Evolutionary conservation across 305 asterid species (phyloP).

Genomic region (Fraxinus albicans): DNA sequence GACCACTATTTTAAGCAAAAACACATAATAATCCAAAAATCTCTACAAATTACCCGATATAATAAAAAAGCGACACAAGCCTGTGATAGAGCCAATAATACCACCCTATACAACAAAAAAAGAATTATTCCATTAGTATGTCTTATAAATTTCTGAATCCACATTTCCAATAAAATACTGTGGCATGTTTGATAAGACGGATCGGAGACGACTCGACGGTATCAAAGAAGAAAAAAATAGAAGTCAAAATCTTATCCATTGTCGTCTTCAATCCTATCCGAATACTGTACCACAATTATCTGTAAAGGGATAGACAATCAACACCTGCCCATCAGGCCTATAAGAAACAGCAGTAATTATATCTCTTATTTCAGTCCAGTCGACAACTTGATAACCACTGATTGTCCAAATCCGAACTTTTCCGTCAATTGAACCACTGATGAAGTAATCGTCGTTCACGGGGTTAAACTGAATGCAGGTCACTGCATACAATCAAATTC

Average conservation of each 20-base stretch:
- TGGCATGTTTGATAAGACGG: not conserved
- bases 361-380: conserved; percentile 79
- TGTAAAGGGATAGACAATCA: conserved; percentile 10
- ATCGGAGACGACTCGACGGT: not conserved
- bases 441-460: conserved; percentile 62
- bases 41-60: conserved; percentile 53
- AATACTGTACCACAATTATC: not conserved
- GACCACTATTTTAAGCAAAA: not conserved
- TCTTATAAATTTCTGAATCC: not conserved
- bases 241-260: not conserved
- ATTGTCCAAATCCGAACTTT: conserved; percentile 88
- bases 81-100: conserved; percentile 70
- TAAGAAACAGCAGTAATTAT: conserved; percentile 86
- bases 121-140: not conserved
- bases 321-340: conserved; percentile 81
- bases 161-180: not conserved
- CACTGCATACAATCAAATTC: conserved; percentile 56
- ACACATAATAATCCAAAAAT: conserved; percentile 4
- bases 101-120: conserved; percentile 62
- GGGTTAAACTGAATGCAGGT: conserved; percentile 88
- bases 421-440: conserved; percentile 97
- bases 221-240: not conserved
- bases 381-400: conserved; percentile 66
- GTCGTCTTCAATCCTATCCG: not conserved
- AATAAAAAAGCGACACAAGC: conserved; percentile 65